These are phyloP conservation scores for Claviceps humidiphila DNA, from an alignment of 2,329 filamentous ascomycete genomes.

Conservation along the genomic window DNA sequence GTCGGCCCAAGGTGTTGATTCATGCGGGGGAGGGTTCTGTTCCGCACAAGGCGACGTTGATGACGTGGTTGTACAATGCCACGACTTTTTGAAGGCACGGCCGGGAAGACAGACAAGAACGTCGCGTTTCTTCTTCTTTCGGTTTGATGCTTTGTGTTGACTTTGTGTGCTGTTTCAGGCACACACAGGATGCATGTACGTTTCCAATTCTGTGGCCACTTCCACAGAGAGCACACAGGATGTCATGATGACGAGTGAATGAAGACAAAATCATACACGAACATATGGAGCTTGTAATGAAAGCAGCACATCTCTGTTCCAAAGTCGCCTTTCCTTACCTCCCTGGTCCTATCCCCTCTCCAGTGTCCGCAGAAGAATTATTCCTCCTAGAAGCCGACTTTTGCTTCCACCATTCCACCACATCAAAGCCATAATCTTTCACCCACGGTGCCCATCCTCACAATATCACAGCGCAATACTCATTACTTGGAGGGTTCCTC, in stretches of 20 bases:
- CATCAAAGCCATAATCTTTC: no score
- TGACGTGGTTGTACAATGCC: slow-evolving; percentile 17
- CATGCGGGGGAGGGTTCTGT: slow-evolving; percentile 15
- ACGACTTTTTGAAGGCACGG: background rate
- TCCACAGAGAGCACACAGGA: no score
- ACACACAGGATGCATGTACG: no score
- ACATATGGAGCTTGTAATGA: no score
- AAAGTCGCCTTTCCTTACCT: background rate
- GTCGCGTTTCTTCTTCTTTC: background rate
- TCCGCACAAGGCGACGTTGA: slow-evolving; percentile 18
- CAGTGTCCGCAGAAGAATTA: background rate
- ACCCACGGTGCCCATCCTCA: no score
- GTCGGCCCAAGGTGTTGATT: slow-evolving; percentile 21
- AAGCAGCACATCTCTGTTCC: background rate
- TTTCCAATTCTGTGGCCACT: no score
- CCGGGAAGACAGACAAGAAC: background rate
- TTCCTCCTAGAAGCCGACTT: background rate
- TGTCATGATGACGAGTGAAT: no score
- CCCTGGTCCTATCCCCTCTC: background rate
- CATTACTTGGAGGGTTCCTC: no score
- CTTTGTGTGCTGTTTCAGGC: background rate
- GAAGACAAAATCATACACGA: no score
- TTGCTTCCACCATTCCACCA: no score
- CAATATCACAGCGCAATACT: no score
- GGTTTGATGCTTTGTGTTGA: background rate